These are phyloP conservation scores for Salicornia ramosissima DNA, from an alignment of 148 eudicot genomes.

Conservation along the genomic window DNA sequence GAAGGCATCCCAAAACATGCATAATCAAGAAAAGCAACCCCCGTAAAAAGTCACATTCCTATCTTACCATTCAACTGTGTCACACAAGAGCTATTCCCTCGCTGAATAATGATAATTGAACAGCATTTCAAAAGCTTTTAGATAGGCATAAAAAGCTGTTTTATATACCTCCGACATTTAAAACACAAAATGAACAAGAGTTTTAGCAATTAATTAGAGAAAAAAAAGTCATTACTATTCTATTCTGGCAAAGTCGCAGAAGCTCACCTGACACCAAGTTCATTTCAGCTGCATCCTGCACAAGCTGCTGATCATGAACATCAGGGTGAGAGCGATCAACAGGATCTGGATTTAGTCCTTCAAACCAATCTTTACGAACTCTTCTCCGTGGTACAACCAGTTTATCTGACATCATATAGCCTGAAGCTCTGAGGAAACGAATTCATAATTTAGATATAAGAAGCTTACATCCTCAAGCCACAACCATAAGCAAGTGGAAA, in stretches of 20 bases:
- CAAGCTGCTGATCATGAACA: conserved; percentile 74
- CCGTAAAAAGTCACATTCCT: not conserved
- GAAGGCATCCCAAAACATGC: not conserved
- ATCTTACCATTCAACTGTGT: too few species aligned
- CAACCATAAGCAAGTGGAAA: not conserved
- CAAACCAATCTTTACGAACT: conserved; percentile 82
- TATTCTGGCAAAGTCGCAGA: not conserved
- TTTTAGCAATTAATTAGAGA: not conserved
- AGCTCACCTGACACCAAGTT: conserved; percentile 55
- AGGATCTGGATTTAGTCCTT: conserved; percentile 71
- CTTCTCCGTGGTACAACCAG: conserved; percentile 80
- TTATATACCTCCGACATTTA: too few species aligned
- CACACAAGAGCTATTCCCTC: too few species aligned
- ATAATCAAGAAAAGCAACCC: too few species aligned
- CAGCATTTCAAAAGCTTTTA: too few species aligned
- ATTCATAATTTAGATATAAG: not conserved
- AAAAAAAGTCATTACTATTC: not conserved
- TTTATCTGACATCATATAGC: conserved; percentile 95
- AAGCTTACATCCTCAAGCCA: not conserved
- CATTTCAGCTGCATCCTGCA: conserved; percentile 61
- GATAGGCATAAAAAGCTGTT: too few species aligned
- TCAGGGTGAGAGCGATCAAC: conserved; percentile 97
- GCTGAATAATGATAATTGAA: too few species aligned
- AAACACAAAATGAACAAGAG: not conserved
- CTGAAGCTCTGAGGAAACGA: conserved; percentile 63